Conservation (phyloP, 2,329 filamentous ascomycete species). For the Lachnellula cervina region DNA sequence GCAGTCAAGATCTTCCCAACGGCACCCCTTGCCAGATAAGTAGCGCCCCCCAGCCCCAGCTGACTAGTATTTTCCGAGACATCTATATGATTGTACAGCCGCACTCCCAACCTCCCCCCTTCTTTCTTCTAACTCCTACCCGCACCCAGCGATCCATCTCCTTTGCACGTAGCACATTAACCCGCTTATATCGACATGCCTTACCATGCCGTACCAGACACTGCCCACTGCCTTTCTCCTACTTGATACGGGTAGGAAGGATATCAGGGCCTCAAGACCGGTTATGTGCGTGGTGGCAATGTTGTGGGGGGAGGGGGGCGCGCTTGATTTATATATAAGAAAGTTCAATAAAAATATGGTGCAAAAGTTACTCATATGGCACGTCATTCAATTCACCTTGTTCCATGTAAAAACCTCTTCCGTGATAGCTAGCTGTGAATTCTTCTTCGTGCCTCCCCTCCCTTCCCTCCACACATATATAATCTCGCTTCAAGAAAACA, state of each 20-base stretch:
- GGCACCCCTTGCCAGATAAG: background rate
- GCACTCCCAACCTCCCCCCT: constrained; percentile 25
- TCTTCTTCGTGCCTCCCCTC: too few species aligned
- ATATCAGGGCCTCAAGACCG: constrained; percentile 8
- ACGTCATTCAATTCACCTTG: too few species aligned
- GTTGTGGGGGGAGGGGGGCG: too few species aligned
- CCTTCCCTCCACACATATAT: too few species aligned
- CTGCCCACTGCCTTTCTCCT: background rate
- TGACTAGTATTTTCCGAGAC: background rate
- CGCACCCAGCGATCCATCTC: constrained; percentile 1
- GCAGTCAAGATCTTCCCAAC: background rate
- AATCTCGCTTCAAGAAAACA: too few species aligned
- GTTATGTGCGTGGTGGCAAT: too few species aligned
- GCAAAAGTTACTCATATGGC: too few species aligned
- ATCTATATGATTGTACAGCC: background rate
- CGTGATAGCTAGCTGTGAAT: too few species aligned
- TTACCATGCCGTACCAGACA: constrained; percentile 10
- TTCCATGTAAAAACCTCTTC: too few species aligned
- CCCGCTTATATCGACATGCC: constrained; percentile 17
- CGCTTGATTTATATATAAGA: too few species aligned
- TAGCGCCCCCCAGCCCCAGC: background rate
- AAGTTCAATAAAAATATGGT: too few species aligned
- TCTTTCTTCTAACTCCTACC: constrained; percentile 3
- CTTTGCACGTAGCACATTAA: constrained; percentile 16
- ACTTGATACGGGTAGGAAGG: constrained; percentile 7